Conservation (phyloP, 208 protist species). For the Trypanosoma rangeli region DNA sequence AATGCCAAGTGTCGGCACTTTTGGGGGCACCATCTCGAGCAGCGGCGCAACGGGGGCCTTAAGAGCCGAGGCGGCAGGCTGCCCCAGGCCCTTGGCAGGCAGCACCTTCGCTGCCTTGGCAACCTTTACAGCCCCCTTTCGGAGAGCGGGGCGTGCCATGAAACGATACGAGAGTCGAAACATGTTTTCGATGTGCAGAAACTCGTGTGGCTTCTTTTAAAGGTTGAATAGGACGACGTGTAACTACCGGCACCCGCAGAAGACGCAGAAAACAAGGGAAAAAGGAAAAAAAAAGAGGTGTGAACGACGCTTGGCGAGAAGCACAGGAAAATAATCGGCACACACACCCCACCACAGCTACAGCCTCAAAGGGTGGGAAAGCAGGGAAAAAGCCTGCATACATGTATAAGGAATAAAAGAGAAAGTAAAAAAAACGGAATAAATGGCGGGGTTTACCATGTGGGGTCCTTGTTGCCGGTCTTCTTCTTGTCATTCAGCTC, state of each 20-base stretch:
- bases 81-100: constrained; percentile 2
- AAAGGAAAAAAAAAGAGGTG: constrained; percentile 3
- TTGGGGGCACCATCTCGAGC: constrained; percentile 19
- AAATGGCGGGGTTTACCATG: constrained; percentile 56
- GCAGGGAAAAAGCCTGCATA: background rate
- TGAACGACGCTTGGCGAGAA: background rate
- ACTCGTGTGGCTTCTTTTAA: background rate
- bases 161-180: constrained; percentile 20
- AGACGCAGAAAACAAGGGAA: constrained; percentile 16
- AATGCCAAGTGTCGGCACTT: constrained; percentile 18
- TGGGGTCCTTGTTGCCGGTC: constrained; percentile 90
- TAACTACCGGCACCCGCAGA: background rate
- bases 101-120: constrained; percentile 5
- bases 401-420: constrained; percentile 10
- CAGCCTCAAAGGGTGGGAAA: too few relatives aligned
- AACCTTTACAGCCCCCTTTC: constrained; percentile 9
- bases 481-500: constrained; percentile 97
- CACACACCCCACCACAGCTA: background rate
- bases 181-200: background rate
- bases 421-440: constrained; percentile 10
- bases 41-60: constrained; percentile 15
- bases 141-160: constrained; percentile 13
- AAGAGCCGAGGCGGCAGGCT: constrained; percentile 9
- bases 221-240: background rate
- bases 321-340: background rate